A percentile compares a stretch with the other conserved stretches of the same genome.
Evolutionary conservation across 2,329 filamentous ascomycete species (phyloP).

Genomic region (Fusarium albosuccineum): DNA sequence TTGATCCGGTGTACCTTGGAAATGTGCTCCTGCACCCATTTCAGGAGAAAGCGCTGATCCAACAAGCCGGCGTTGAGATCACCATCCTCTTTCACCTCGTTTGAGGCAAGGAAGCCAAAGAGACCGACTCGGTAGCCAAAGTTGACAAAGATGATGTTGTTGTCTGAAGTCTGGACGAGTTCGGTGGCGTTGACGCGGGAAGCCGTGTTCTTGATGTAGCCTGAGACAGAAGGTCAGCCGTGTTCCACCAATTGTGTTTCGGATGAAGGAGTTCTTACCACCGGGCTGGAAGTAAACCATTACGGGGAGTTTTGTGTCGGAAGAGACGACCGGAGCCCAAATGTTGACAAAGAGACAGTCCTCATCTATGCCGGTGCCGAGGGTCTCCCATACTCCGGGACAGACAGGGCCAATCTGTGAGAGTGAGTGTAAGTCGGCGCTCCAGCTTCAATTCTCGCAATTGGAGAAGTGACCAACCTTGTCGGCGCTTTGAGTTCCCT

Average conservation of each 20-base stretch:
- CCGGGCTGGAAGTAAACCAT: constrained; percentile 61
- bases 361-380: constrained; percentile 47
- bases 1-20: constrained; percentile 50
- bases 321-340: constrained; percentile 56
- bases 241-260: neutral
- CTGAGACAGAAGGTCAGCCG: constrained; percentile 41
- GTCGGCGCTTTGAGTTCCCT: constrained; percentile 53
- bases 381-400: constrained; percentile 51
- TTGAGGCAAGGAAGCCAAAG: constrained; percentile 72
- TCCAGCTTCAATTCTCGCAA: neutral
- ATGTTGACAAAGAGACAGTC: constrained; percentile 65
- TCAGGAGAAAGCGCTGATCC: constrained; percentile 71
- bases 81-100: constrained; percentile 66
- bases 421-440: neutral
- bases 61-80: constrained; percentile 73
- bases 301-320: constrained; percentile 52
- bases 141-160: constrained; percentile 67
- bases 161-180: constrained; percentile 58
- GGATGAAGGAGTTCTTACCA: constrained; percentile 39
- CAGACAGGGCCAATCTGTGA: constrained; percentile 61
- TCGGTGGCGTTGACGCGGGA: constrained; percentile 64
- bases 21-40: constrained; percentile 74
- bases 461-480: constrained; percentile 43
- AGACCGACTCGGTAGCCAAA: constrained; percentile 75
- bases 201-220: constrained; percentile 63